Evolutionary conservation across 1,284 basidiomycete species (phyloP).

Genomic region (Papiliotrema fonsecae): DNA sequence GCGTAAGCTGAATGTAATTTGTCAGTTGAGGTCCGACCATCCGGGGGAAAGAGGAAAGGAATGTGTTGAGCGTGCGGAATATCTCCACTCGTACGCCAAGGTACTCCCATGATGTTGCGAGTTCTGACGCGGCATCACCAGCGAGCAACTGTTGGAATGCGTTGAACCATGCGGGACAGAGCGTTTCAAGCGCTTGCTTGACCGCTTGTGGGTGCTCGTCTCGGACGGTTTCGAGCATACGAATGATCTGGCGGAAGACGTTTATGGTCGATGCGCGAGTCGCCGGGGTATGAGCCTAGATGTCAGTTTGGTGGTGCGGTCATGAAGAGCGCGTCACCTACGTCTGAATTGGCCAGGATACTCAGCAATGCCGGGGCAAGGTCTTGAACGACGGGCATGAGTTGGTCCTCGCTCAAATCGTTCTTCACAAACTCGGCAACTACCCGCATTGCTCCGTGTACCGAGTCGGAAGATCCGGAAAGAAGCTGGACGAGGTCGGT

Average conservation of each 20-base stretch:
- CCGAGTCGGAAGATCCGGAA: constrained; percentile 63
- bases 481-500: constrained; percentile 66
- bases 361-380: constrained; percentile 76
- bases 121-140: constrained; percentile 60
- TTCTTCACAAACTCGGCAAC: constrained; percentile 86
- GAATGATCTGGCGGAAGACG: constrained; percentile 86
- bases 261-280: constrained; percentile 79
- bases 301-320: not conserved
- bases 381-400: constrained; percentile 76
- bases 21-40: constrained; percentile 59
- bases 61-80: constrained; percentile 69
- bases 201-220: constrained; percentile 82
- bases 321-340: constrained; percentile 39
- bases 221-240: constrained; percentile 88
- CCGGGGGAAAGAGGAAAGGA: constrained; percentile 70
- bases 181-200: constrained; percentile 70
- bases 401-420: constrained; percentile 86
- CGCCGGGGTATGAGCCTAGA: constrained; percentile 64
- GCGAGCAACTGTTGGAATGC: constrained; percentile 75
- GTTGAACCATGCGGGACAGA: constrained; percentile 83
- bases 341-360: constrained; percentile 72
- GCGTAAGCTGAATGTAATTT: constrained; percentile 59
- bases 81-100: constrained; percentile 71
- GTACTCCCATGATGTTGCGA: constrained; percentile 67
- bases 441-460: constrained; percentile 93